phyloP scores from a whole-genome alignment of 257 asterid genomes.

The Echites panduratus region DNA sequence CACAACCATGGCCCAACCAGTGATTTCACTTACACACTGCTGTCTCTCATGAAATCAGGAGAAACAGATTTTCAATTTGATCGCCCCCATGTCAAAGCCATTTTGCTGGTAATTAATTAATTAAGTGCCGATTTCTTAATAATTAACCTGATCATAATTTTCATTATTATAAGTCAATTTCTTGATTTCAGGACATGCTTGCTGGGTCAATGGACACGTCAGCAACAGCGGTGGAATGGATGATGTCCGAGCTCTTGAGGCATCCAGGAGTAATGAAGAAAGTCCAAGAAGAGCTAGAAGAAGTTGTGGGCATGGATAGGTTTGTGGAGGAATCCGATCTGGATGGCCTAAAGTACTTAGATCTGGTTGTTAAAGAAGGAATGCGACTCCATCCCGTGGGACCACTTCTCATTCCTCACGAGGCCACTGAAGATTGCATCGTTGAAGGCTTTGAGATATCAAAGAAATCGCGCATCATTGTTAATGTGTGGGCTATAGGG shows the following conservation, averaged over 20 bases:
- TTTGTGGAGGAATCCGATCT: too few relatives aligned
- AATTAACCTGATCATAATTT: too few relatives aligned
- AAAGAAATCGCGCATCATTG: neutral
- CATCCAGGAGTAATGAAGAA: too few relatives aligned
- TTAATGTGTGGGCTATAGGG: neutral
- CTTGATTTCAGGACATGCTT: too few relatives aligned
- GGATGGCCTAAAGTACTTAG: neutral
- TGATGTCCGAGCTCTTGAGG: too few relatives aligned
- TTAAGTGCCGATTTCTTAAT: neutral
- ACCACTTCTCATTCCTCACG: slow-evolving; percentile 8
- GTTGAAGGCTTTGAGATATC: slow-evolving; percentile 2
- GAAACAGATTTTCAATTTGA: neutral
- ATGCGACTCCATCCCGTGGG: slow-evolving; percentile 8
- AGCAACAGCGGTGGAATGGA: too few relatives aligned
- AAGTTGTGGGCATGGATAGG: too few relatives aligned
- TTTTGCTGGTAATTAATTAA: neutral
- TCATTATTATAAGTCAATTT: too few relatives aligned
- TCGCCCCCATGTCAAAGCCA: slow-evolving; percentile 4
- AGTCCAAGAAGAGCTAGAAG: too few relatives aligned
- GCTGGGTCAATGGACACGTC: too few relatives aligned
- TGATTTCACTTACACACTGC: neutral
- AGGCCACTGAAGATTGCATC: slow-evolving; percentile 4
- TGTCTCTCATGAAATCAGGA: neutral
- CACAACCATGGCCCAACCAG: neutral
- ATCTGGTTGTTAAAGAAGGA: slow-evolving; percentile 8